A percentile compares a stretch with the other conserved stretches of the same genome.
Evolutionary conservation across 2,329 filamentous ascomycete genomes (phyloP).

Genomic region (Pseudophaeomoniella oleicola): DNA sequence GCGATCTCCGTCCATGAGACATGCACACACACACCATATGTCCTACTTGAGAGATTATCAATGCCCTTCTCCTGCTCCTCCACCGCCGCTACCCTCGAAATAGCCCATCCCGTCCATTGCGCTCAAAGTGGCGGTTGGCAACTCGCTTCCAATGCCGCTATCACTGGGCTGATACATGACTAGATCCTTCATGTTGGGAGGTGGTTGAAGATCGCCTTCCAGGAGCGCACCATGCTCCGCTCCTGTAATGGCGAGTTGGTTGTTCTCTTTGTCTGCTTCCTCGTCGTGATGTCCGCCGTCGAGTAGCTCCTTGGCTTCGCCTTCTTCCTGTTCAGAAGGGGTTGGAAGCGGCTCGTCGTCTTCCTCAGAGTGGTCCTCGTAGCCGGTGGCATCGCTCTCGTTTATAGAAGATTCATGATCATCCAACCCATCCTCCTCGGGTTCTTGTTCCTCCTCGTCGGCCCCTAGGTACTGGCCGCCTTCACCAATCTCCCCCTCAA

Average conservation of each 20-base stretch:
- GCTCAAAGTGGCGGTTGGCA: constrained; percentile 7
- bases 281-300: constrained; percentile 6
- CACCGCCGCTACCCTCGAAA: neutral
- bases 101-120: neutral
- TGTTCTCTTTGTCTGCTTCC: neutral
- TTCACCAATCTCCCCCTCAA: constrained; percentile 7
- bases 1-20: no score
- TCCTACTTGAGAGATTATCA: no score
- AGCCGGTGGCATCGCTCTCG: constrained; percentile 3
- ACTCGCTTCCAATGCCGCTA: constrained; percentile 16
- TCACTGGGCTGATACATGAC: constrained; percentile 13
- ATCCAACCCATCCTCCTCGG: constrained; percentile 8
- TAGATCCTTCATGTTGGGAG: constrained; percentile 4
- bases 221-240: neutral
- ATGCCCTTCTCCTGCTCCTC: no score
- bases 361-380: constrained; percentile 14
- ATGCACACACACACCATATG: no score
- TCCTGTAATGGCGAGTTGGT: constrained; percentile 4
- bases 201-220: constrained; percentile 6
- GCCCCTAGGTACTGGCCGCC: constrained; percentile 3
- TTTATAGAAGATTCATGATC: neutral
- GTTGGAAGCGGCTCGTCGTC: constrained; percentile 5
- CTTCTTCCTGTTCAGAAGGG: constrained; percentile 6
- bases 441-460: constrained; percentile 9
- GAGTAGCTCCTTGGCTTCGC: constrained; percentile 4